A percentile compares a stretch with the other conserved stretches of the same genome.
Conservation (phyloP, 2,329 filamentous ascomycete species). For the Aspergillus sp. region DNA sequence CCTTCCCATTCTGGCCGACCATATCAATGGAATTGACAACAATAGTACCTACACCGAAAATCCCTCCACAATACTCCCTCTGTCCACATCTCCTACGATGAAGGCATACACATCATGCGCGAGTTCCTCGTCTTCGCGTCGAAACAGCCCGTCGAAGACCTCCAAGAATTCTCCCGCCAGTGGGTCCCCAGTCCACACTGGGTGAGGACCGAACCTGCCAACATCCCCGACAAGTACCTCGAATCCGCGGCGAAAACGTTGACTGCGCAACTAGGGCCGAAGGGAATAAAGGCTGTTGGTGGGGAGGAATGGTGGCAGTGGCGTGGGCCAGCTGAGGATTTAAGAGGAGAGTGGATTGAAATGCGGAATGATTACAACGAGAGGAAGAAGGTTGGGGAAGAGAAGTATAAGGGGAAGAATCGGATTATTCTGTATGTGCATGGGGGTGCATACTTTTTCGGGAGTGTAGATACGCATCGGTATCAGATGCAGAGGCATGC, state of each 20-base stretch:
- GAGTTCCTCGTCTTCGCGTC: slow-evolving; percentile 80
- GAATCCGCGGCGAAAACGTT: slow-evolving; percentile 60
- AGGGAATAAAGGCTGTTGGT: slow-evolving; percentile 68
- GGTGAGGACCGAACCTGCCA: slow-evolving; percentile 69
- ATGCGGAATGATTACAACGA: slow-evolving; percentile 77
- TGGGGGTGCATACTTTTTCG: slow-evolving; percentile 92
- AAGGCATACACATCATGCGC: slow-evolving; percentile 80
- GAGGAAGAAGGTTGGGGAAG: slow-evolving; percentile 49
- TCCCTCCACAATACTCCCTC: slow-evolving; percentile 71
- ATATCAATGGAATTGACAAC: neutral
- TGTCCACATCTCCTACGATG: slow-evolving; percentile 86
- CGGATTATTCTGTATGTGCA: slow-evolving; percentile 91
- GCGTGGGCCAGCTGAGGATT: slow-evolving; percentile 57
- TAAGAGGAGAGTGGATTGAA: slow-evolving; percentile 92
- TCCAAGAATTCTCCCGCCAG: slow-evolving; percentile 86
- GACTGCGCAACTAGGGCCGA: slow-evolving; percentile 65
- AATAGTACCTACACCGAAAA: slow-evolving; percentile 74
- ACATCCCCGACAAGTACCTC: slow-evolving; percentile 59
- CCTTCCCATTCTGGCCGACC: neutral
- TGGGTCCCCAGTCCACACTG: slow-evolving; percentile 85
- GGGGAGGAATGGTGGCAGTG: slow-evolving; percentile 87
- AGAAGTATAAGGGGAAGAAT: slow-evolving; percentile 47
- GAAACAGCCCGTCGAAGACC: slow-evolving; percentile 82
- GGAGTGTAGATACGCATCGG: slow-evolving; percentile 91
- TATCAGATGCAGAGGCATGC: slow-evolving; percentile 97